Conservation (phyloP, 2,329 filamentous ascomycete genomes). For the Fusarium chuoi region DNA sequence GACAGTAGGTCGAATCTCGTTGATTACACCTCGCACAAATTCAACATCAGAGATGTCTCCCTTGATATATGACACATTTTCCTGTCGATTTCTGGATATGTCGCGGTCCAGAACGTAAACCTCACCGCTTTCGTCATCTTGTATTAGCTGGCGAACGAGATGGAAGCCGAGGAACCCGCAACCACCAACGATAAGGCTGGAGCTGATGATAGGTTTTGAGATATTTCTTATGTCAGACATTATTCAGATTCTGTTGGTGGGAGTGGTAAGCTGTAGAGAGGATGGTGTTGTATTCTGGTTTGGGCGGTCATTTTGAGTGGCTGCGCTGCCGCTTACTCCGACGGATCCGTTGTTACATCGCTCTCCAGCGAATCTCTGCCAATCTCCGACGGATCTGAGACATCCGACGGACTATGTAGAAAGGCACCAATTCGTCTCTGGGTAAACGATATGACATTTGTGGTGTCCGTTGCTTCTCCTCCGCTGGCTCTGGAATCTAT, state of each 20-base stretch:
- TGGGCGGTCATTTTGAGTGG: neutral
- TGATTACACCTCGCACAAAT: slow-evolving; percentile 25
- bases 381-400: neutral
- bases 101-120: slow-evolving; percentile 47
- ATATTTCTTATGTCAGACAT: neutral
- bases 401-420: neutral
- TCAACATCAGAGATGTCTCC: slow-evolving; percentile 42
- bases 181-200: slow-evolving; percentile 44
- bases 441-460: neutral
- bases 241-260: accelerated
- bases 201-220: neutral
- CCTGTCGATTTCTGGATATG: slow-evolving; percentile 37
- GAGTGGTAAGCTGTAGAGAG: too few relatives aligned
- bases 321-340: neutral
- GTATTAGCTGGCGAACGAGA: slow-evolving; percentile 44
- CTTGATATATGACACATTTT: slow-evolving; percentile 38
- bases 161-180: slow-evolving; percentile 50
- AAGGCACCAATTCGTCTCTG: too few relatives aligned
- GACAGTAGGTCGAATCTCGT: slow-evolving; percentile 39
- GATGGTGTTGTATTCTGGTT: neutral
- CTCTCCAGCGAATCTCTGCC: neutral
- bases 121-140: slow-evolving; percentile 28
- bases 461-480: accelerated
- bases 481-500: neutral
- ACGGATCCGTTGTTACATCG: neutral